Percentiles rank a stretch among this genome's conserved stretches.
These are phyloP conservation scores for Zymoseptoria crescenta DNA, from an alignment of 2,329 filamentous ascomycete genomes.

Conservation along the genomic window DNA sequence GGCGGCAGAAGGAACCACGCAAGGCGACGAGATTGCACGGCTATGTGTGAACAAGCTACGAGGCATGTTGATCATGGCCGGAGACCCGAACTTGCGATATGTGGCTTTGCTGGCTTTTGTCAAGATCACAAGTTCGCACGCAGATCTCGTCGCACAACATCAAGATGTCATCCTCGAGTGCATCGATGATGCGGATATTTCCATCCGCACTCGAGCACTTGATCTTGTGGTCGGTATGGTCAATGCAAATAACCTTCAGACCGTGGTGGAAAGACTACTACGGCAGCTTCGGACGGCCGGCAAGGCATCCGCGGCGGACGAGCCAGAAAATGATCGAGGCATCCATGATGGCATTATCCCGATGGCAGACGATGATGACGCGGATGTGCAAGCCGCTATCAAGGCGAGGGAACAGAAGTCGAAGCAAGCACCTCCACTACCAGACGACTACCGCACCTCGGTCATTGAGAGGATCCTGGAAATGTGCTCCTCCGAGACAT, in stretches of 20 bases:
- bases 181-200: constrained; percentile 91
- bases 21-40: constrained; percentile 83
- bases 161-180: constrained; percentile 95
- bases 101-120: constrained; percentile 93
- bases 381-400: constrained; percentile 49
- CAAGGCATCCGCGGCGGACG: constrained; percentile 42
- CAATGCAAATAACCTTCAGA: constrained; percentile 72
- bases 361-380: constrained; percentile 50
- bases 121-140: constrained; percentile 83
- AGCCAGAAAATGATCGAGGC: constrained; percentile 41
- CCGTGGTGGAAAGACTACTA: constrained; percentile 79
- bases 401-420: constrained; percentile 45
- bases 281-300: constrained; percentile 67
- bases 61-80: constrained; percentile 88
- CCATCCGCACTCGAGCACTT: constrained; percentile 85
- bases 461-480: constrained; percentile 75
- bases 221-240: constrained; percentile 94
- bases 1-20: constrained; percentile 67
- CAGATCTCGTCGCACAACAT: constrained; percentile 80
- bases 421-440: constrained; percentile 53
- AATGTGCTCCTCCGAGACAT: constrained; percentile 87
- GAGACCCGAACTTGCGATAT: constrained; percentile 95
- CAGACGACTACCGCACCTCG: constrained; percentile 76
- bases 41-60: constrained; percentile 88
- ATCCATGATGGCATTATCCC: constrained; percentile 38